A percentile compares a stretch with the other conserved stretches of the same genome.
Evolutionary conservation across 345 rosid species (phyloP).

Genomic region (Cardamine resedifolia): DNA sequence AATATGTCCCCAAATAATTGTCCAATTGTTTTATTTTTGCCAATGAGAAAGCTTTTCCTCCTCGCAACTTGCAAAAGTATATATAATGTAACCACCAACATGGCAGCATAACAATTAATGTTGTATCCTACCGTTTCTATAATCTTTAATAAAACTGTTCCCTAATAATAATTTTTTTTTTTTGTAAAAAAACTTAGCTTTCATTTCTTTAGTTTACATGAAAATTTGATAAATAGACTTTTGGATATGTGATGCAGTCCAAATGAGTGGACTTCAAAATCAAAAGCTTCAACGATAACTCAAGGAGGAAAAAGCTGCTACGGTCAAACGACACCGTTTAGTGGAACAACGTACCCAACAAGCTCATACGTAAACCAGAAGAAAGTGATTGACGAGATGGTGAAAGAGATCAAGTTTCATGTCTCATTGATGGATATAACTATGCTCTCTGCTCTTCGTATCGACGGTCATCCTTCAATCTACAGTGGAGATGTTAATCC

Average conservation of each 20-base stretch:
- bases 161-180: neutral
- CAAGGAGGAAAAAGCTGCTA: conserved; percentile 62
- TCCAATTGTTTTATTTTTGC: conserved; percentile 14
- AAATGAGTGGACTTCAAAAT: conserved; percentile 38
- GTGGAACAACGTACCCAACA: conserved; percentile 55
- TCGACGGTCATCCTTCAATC: conserved; percentile 94
- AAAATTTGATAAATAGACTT: neutral
- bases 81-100: conserved; percentile 22
- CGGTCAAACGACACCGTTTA: conserved; percentile 68
- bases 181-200: neutral
- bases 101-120: conserved; percentile 19
- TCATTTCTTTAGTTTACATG: neutral
- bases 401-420: conserved; percentile 54
- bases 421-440: conserved; percentile 75
- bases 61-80: conserved; percentile 28
- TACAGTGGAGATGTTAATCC: conserved; percentile 81
- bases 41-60: conserved; percentile 12
- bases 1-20: conserved; percentile 18
- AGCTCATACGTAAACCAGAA: conserved; percentile 62
- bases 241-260: conserved; percentile 30
- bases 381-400: conserved; percentile 63
- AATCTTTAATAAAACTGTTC: conserved; percentile 19
- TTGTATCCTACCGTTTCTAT: conserved; percentile 17
- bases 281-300: conserved; percentile 31
- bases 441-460: conserved; percentile 79